Evolutionary conservation across 2,329 filamentous ascomycete species (phyloP).

Genomic region (Claviceps arundinis): DNA sequence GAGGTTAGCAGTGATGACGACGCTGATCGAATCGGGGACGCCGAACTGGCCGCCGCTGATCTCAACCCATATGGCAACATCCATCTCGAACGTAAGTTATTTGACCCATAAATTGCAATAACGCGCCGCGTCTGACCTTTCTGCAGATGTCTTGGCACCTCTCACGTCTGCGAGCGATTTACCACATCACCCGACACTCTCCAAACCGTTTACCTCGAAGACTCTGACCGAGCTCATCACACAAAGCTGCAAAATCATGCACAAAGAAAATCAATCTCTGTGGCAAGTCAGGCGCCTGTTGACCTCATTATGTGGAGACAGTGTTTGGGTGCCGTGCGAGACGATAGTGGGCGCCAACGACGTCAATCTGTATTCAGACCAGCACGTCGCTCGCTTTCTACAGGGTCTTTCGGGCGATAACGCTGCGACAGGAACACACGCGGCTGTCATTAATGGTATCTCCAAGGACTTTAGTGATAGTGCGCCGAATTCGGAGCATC

Average conservation of each 20-base stretch:
- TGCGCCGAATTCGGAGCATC: not conserved
- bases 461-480: not conserved
- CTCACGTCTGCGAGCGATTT: conserved; percentile 64
- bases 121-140: conserved; percentile 15
- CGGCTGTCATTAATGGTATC: conserved; percentile 13
- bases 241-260: conserved; percentile 57
- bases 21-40: conserved; percentile 48
- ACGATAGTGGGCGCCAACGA: conserved; percentile 44
- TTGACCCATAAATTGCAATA: not conserved
- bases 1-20: conserved; percentile 62
- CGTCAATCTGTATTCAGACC: conserved; percentile 38
- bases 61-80: conserved; percentile 64
- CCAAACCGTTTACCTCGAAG: conserved; percentile 59
- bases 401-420: conserved; percentile 15
- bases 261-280: conserved; percentile 59
- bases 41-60: conserved; percentile 49
- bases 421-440: conserved; percentile 4
- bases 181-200: conserved; percentile 59
- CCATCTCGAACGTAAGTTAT: conserved; percentile 51
- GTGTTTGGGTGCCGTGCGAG: conserved; percentile 51
- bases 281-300: conserved; percentile 64
- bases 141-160: conserved; percentile 57
- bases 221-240: conserved; percentile 58
- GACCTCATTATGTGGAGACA: conserved; percentile 62
- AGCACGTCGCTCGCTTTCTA: conserved; percentile 27